Percentiles rank a stretch among this genome's conserved stretches.
These are phyloP conservation scores for Hericium rajendrae DNA, from an alignment of 768 basidiomycete genomes.

Conservation along the genomic window DNA sequence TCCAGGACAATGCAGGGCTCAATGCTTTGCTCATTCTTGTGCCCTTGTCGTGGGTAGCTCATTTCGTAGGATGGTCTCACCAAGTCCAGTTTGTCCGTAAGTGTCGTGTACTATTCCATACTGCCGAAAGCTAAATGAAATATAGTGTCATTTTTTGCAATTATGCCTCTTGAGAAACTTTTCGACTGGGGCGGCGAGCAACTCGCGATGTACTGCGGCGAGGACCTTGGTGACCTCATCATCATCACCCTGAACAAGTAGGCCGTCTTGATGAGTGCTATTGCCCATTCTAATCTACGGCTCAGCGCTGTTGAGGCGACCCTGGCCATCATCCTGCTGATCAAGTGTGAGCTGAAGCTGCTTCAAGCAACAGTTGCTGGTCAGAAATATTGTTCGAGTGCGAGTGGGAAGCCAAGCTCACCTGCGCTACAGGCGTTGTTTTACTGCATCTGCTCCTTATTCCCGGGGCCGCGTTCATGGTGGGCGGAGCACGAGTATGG, in stretches of 20 bases:
- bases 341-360: constrained; percentile 60
- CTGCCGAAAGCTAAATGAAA: no score
- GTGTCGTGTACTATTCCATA: neutral
- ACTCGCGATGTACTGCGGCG: constrained; percentile 45
- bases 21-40: constrained; percentile 49
- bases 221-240: constrained; percentile 57
- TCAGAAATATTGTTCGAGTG: constrained; percentile 13
- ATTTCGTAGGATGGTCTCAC: constrained; percentile 34
- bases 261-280: constrained; percentile 4
- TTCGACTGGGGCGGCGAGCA: constrained; percentile 59
- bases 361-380: constrained; percentile 64
- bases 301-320: constrained; percentile 61
- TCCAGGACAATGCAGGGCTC: constrained; percentile 31
- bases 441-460: constrained; percentile 66
- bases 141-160: constrained; percentile 53
- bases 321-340: constrained; percentile 55
- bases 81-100: constrained; percentile 22
- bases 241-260: constrained; percentile 60
- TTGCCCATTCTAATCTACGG: neutral
- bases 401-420: no score
- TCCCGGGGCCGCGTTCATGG: constrained; percentile 62
- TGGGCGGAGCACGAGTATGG: constrained; percentile 56
- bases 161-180: constrained; percentile 55
- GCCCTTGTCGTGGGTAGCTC: constrained; percentile 51
- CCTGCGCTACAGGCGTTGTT: constrained; percentile 43